These are phyloP conservation scores for Clavariopsis aquatica DNA, from an alignment of 495 filamentous ascomycete genomes.

Conservation along the genomic window DNA sequence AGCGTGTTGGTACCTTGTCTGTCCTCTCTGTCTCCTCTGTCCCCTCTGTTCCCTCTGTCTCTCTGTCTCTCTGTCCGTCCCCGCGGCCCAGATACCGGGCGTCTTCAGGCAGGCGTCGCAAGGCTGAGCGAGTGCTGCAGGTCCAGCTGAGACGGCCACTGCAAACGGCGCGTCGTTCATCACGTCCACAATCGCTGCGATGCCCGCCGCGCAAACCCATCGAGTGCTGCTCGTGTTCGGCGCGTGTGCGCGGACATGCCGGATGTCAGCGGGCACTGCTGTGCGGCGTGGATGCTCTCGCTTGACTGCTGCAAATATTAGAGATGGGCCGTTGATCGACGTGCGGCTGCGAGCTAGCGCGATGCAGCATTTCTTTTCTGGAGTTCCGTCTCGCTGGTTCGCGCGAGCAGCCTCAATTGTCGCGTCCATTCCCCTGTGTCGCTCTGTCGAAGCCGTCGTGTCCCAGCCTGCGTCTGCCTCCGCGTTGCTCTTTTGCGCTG, in stretches of 20 bases:
- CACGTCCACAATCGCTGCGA: neutral
- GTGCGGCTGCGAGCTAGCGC: conserved; percentile 30
- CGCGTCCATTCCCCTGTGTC: neutral
- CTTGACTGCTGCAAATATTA: neutral
- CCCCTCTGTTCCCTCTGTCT: no score
- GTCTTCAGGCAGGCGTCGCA: neutral
- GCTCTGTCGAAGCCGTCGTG: neutral
- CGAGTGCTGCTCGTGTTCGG: conserved; percentile 3
- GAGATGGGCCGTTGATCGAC: conserved; percentile 31
- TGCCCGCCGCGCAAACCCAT: neutral
- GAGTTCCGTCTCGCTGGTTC: neutral
- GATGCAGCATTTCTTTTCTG: neutral
- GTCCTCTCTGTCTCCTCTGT: neutral
- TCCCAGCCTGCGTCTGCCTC: neutral
- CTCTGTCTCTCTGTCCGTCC: no score
- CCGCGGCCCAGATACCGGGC: neutral
- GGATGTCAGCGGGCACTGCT: conserved; percentile 10
- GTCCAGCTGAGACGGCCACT: neutral
- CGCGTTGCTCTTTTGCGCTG: neutral
- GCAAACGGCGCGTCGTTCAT: neutral
- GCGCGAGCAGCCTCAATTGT: neutral
- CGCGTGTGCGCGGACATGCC: neutral
- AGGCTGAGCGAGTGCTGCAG: neutral
- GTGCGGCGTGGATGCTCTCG: neutral
- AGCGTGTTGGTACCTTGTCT: neutral